Evolutionary conservation across 306 rosid species (phyloP).

Genomic region (Vicia villosa): DNA sequence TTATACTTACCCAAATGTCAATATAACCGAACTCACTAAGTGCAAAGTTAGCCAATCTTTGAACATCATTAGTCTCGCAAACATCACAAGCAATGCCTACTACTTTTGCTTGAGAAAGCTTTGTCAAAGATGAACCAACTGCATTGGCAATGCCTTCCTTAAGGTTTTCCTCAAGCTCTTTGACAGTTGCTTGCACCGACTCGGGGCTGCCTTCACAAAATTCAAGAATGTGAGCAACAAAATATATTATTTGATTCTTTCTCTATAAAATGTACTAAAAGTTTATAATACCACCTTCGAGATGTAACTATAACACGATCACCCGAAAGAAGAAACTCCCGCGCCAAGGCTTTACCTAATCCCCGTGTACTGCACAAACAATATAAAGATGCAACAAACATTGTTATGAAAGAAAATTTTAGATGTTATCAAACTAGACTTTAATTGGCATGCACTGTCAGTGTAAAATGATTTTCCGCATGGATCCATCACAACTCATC

Average conservation of each 20-base stretch:
- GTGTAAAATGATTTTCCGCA: background rate
- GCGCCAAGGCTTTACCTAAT: conserved; percentile 92
- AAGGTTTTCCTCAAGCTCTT: conserved; percentile 88
- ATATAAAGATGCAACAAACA: conserved; percentile 36
- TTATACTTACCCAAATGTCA: conserved; percentile 84
- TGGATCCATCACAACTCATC: background rate
- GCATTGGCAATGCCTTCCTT: conserved; percentile 63
- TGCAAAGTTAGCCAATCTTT: conserved; percentile 69
- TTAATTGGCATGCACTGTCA: background rate
- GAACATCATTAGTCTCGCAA: conserved; percentile 72
- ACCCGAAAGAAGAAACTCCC: conserved; percentile 92
- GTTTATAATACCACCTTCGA: conserved; percentile 69
- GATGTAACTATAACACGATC: conserved; percentile 86
- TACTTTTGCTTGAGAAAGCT: conserved; percentile 71
- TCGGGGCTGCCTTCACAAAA: conserved; percentile 68
- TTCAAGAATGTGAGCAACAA: conserved; percentile 34
- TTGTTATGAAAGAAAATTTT: conserved; percentile 6
- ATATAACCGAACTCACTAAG: conserved; percentile 67
- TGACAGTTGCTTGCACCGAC: conserved; percentile 71
- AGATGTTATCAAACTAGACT: conserved; percentile 13
- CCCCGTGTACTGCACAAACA: conserved; percentile 81
- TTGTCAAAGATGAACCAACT: conserved; percentile 55
- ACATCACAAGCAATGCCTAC: conserved; percentile 88
- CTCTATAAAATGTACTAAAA: conserved; percentile 11
- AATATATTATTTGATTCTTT: background rate